Evolutionary conservation across 306 rosid genomes (phyloP).

Genomic region (Oemleria cerasiformis): DNA sequence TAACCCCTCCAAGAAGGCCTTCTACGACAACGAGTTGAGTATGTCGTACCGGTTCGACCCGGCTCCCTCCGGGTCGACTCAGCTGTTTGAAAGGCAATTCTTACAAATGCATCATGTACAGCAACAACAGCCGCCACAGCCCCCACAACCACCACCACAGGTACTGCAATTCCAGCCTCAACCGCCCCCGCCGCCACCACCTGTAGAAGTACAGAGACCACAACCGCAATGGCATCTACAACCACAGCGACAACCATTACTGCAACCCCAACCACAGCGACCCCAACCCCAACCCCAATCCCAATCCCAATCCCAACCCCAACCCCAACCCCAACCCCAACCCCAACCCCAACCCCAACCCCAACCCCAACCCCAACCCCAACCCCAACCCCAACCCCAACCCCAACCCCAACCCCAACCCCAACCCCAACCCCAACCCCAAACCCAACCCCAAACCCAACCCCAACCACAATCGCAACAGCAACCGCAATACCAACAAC

Average conservation of each 20-base stretch:
- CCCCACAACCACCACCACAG: not conserved
- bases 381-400: not conserved
- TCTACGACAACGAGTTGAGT: conserved; percentile 57
- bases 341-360: not conserved
- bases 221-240: conserved; percentile 13
- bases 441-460: not conserved
- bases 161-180: conserved; percentile 18
- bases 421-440: not conserved
- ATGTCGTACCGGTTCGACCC: conserved; percentile 34
- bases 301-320: not conserved
- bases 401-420: not conserved
- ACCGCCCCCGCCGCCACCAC: conserved; percentile 8
- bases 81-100: conserved; percentile 23
- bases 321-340: not conserved
- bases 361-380: not conserved
- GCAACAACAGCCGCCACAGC: conserved; percentile 2
- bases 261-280: not conserved
- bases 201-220: not conserved
- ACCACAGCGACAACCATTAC: not conserved
- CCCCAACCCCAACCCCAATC: conserved; percentile 2
- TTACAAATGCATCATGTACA: conserved; percentile 22
- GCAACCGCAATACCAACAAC: not conserved
- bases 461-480: not conserved
- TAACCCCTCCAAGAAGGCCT: conserved; percentile 47
- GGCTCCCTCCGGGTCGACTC: conserved; percentile 28